Evolutionary conservation across 306 rosid species (phyloP), one percentile per base, ranked within the genome.

Genomic region (Dalbergia oliveri): DNA sequence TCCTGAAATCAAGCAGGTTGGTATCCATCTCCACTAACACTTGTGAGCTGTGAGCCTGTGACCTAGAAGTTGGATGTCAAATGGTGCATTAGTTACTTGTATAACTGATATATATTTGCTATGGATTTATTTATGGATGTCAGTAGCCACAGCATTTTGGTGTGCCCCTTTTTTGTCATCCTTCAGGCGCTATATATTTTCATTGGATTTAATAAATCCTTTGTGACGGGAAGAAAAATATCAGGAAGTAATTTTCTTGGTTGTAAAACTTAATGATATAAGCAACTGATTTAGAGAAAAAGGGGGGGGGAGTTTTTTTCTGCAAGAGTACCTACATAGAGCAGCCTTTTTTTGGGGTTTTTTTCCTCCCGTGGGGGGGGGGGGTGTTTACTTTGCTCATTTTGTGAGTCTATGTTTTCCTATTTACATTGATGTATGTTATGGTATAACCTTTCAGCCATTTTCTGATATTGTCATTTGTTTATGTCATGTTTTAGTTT

Each of bases 1-100:
- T 79, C 97, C 99, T 16, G 97, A 94, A 90, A 93, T 94, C 79
- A 94, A 94, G 83, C 97, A 94, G 99, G 99, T 94, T 81, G 41
- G 82, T 79, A 49, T 80, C 26, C 11, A 26, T 63, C 35, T 57
- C 18, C 18, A 37, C 72, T 63, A 49, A 72, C 72, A 70, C 34
- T 50, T 80, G 11, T 65, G 69, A 43, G 66, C 9, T 21, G 61
- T 71, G 76, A 57, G 58, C 39, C 9, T 21, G 61, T 71, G 76
- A 49, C 65, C 39, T 41, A 23, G 71, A 66, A 58, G 72, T 66
- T 73, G 44, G 41, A 33, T 73, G 67, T 66, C 44, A 44, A 13
- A 53, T 80, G 37, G 31, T 62, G 43, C 51, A 54, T 53, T 10
- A 11, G 15, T 13, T 56, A 43, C 76, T 69, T 26, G 62, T 41